Evolutionary conservation across 495 filamentous ascomycete genomes (phyloP).

Genomic region (Penicillium maclennaniae): DNA sequence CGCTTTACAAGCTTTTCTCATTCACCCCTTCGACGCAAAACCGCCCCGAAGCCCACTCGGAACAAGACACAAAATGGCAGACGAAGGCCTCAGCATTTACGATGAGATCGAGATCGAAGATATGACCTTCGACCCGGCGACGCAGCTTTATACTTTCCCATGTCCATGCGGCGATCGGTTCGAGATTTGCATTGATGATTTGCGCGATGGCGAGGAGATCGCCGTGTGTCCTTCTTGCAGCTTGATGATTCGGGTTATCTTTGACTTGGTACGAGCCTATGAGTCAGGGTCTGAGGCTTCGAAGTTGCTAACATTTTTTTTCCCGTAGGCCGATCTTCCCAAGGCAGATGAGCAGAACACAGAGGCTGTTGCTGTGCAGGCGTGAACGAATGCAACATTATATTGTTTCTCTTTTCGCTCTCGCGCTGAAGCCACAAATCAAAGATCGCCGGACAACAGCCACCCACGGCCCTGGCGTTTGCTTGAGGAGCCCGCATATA

Average conservation of each 20-base stretch:
- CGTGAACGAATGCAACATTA: slow-evolving; percentile 17
- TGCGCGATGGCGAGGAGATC: slow-evolving; percentile 85
- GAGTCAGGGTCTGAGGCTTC: neutral
- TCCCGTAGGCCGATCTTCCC: slow-evolving; percentile 40
- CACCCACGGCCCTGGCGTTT: neutral
- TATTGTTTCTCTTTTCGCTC: neutral
- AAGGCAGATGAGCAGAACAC: slow-evolving; percentile 34
- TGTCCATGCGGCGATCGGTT: slow-evolving; percentile 98
- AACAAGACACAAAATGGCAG: slow-evolving; percentile 52
- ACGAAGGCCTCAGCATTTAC: slow-evolving; percentile 73
- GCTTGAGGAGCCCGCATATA: neutral
- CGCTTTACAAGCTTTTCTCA: neutral
- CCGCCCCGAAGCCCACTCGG: neutral
- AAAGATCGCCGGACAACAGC: neutral
- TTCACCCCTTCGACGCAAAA: neutral
- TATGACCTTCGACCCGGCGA: slow-evolving; percentile 82
- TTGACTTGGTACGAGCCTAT: slow-evolving; percentile 64
- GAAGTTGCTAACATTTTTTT: slow-evolving; percentile 13
- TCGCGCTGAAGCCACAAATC: neutral
- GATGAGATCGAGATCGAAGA: slow-evolving; percentile 99
- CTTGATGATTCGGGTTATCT: slow-evolving; percentile 93
- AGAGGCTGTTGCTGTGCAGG: slow-evolving; percentile 37
- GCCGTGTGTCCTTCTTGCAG: slow-evolving; percentile 96
- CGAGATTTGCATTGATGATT: slow-evolving; percentile 80
- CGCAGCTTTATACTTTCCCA: slow-evolving; percentile 90